Conservation (phyloP, 176 grass and related monocot genomes). For the Thinopyrum elongatum region DNA sequence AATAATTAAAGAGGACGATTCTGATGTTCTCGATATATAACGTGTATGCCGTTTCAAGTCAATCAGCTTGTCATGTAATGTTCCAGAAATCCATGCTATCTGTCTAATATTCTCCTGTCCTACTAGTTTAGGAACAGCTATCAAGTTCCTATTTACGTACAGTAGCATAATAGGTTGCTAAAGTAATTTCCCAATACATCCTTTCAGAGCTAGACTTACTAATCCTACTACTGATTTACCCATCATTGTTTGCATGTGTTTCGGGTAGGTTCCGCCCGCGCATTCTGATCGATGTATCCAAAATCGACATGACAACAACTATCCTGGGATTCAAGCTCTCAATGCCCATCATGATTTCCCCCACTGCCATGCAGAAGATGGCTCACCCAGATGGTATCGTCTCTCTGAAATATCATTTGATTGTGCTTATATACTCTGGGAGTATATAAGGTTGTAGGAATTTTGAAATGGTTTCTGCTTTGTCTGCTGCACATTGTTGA, state of each 20-base stretch:
- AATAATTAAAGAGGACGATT: background rate
- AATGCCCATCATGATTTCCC: slow-evolving; percentile 97
- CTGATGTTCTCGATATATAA: background rate
- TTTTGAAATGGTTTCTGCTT: background rate
- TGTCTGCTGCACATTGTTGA: background rate
- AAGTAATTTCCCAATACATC: no score
- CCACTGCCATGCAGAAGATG: slow-evolving; percentile 96
- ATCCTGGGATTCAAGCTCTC: slow-evolving; percentile 94
- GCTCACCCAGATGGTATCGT: slow-evolving; percentile 86
- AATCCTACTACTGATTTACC: background rate
- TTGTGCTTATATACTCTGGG: background rate
- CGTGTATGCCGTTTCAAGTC: background rate
- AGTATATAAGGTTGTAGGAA: background rate
- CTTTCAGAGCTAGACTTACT: no score
- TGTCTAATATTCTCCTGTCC: background rate
- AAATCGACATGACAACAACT: slow-evolving; percentile 83
- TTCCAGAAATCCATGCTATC: background rate
- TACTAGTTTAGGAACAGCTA: background rate
- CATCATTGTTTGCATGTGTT: slow-evolving; percentile 3
- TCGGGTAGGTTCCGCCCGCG: slow-evolving; percentile 84
- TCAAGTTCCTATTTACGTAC: background rate
- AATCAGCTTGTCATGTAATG: background rate
- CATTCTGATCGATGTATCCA: slow-evolving; percentile 93
- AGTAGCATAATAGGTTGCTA: no score
- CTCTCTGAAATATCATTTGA: background rate